Percentiles rank a stretch among this genome's conserved stretches.
phyloP scores from a whole-genome alignment of 2,329 filamentous ascomycete species.

The Fusarium algeriense region DNA sequence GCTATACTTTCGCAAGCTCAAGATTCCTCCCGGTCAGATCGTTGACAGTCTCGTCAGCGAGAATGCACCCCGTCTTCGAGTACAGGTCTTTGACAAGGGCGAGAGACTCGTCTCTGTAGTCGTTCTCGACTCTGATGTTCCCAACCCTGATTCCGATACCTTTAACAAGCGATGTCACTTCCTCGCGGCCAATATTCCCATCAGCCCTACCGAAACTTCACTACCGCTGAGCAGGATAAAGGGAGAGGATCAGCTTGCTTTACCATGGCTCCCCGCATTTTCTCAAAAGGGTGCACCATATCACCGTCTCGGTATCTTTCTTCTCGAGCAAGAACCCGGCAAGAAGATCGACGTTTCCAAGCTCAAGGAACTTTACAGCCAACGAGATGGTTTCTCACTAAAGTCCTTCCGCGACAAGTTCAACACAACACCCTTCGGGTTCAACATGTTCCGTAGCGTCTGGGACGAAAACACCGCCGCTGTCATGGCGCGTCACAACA shows the following conservation, averaged over 20 bases:
- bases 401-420: constrained; percentile 80
- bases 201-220: constrained; percentile 65
- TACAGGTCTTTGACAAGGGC: constrained; percentile 87
- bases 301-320: constrained; percentile 85
- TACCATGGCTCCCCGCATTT: constrained; percentile 87
- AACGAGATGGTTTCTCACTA: constrained; percentile 78
- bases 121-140: constrained; percentile 91
- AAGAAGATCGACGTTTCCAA: constrained; percentile 67
- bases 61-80: constrained; percentile 77
- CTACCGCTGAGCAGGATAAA: constrained; percentile 75
- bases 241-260: constrained; percentile 73
- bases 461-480: constrained; percentile 91
- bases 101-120: constrained; percentile 86
- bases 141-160: constrained; percentile 77
- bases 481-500: constrained; percentile 84
- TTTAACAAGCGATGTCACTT: constrained; percentile 90
- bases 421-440: constrained; percentile 78
- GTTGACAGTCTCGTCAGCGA: constrained; percentile 82
- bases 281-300: constrained; percentile 92
- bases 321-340: constrained; percentile 82
- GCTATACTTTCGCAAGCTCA: constrained; percentile 79
- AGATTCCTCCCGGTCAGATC: constrained; percentile 80
- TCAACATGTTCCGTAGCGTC: constrained; percentile 86
- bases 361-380: constrained; percentile 65
- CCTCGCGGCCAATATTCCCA: constrained; percentile 75